Evolutionary conservation across 768 basidiomycete genomes (phyloP).

Genomic region (Tricholoma flavovirens): DNA sequence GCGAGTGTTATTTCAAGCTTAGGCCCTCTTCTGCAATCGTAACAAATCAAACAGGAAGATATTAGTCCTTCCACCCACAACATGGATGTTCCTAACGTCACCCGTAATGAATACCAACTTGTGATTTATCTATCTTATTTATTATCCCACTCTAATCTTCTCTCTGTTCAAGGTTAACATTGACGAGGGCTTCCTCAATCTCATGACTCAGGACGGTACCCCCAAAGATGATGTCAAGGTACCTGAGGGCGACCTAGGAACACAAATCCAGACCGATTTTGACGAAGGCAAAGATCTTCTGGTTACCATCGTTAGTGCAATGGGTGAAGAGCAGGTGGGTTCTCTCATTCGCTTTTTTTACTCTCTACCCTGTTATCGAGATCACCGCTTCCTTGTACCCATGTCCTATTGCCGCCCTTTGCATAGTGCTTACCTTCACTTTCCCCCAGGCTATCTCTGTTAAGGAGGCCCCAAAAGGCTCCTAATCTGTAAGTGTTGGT

Average conservation of each 20-base stretch:
- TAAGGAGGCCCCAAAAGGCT: slow-evolving; percentile 83
- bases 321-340: slow-evolving; percentile 83
- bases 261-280: slow-evolving; percentile 61
- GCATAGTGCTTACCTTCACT: background rate
- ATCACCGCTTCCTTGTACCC: background rate
- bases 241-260: slow-evolving; percentile 81
- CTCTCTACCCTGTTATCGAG: background rate
- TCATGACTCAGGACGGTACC: slow-evolving; percentile 76
- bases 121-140: slow-evolving; percentile 38
- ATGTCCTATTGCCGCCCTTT: background rate
- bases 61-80: slow-evolving; percentile 98
- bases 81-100: slow-evolving; percentile 98
- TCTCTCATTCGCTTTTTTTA: background rate
- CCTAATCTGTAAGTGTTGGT: slow-evolving; percentile 16
- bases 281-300: slow-evolving; percentile 85
- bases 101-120: slow-evolving; percentile 85
- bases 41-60: slow-evolving; percentile 61
- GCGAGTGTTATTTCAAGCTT: slow-evolving; percentile 41
- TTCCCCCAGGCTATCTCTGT: slow-evolving; percentile 61
- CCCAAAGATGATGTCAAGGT: slow-evolving; percentile 93
- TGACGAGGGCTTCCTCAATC: slow-evolving; percentile 93
- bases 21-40: background rate
- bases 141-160: slow-evolving; percentile 4
- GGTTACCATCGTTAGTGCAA: slow-evolving; percentile 82
- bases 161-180: slow-evolving; percentile 61